Evolutionary conservation across 2,329 filamentous ascomycete species (phyloP), one percentile per base, ranked within the genome.

Genomic region (Didymella segeticola): DNA sequence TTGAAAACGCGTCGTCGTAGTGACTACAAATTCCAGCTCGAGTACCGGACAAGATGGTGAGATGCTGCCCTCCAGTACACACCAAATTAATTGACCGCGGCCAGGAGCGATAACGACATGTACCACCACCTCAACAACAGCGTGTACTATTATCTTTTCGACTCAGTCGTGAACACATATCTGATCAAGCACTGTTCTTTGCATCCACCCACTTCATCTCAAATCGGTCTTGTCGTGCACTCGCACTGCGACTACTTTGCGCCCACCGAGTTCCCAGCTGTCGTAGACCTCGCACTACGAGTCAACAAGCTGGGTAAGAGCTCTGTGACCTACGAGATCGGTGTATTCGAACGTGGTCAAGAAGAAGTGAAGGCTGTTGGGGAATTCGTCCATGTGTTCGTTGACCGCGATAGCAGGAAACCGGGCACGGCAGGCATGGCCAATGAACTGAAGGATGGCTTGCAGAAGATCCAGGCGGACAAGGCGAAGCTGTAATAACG

Each of bases 81-180:
- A 2, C 19, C 15, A 15, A 9, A 19, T 9, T 11, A 17, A 33
- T 60, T 67, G 23, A 67, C 61, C 27, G 20, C 34, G 22, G 11
- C 36, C 27, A 49, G 91, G 91, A 87, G 86, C 73, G 92, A 96
- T 76, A 96, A 96, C 71, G 92, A 96, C 78, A 95, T 96, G 90
- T 96, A 95, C 75, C 83, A 90, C 56, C 93, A 98, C 72, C 86
- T 96, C 81, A 96, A 96, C 78, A 96, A 96, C 71, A 89, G 87
- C 33, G 83, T 95, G 47, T 96, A 96, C 76, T 90, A 90, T 66
- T 88, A 89, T 58, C 82, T 96, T 82, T 95, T 96, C 74, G 93
- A 98, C 78, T 93, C 90, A 1, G 85, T 96, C 53, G 86, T 96
- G 71, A 98, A 97, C 75, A 83, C 88, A 42, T 98, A 95, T 74